Percentiles rank a stretch among this genome's conserved stretches.
phyloP scores from a whole-genome alignment of 805 yeast species.

The Zygotorulaspora sp. region DNA sequence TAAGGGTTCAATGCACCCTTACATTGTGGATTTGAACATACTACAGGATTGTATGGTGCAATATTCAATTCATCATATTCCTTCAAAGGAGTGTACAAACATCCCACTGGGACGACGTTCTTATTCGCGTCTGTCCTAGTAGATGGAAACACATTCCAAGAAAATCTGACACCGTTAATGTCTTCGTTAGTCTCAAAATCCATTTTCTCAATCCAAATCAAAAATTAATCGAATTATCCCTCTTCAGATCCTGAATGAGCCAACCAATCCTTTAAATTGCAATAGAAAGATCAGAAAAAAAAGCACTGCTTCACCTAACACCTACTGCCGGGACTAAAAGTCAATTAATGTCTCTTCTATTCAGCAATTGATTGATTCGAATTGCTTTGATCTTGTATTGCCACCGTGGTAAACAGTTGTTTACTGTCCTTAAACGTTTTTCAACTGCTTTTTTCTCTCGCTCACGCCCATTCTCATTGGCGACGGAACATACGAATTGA shows the following conservation, averaged over 20 bases:
- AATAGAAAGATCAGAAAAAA: no score
- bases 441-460: neutral
- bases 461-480: slow-evolving; percentile 1
- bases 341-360: neutral
- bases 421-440: neutral
- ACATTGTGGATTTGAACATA: slow-evolving; percentile 73
- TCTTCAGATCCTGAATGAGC: no score
- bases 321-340: neutral
- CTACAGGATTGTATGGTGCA: slow-evolving; percentile 80
- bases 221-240: no score
- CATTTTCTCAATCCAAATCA: slow-evolving; percentile 23
- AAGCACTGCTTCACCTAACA: neutral
- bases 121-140: slow-evolving; percentile 85
- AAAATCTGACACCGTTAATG: slow-evolving; percentile 63
- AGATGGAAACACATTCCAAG: slow-evolving; percentile 86
- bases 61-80: slow-evolving; percentile 69
- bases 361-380: neutral
- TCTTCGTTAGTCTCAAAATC: slow-evolving; percentile 63
- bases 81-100: slow-evolving; percentile 90
- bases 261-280: no score
- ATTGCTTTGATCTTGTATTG: no score
- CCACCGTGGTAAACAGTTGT: slow-evolving; percentile 9
- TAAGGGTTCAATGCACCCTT: slow-evolving; percentile 83
- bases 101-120: slow-evolving; percentile 90
- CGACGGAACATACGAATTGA: neutral